A percentile compares a stretch with the other conserved stretches of the same genome.
phyloP scores from a whole-genome alignment of 1,284 basidiomycete species.

The Leccinum proximum region DNA sequence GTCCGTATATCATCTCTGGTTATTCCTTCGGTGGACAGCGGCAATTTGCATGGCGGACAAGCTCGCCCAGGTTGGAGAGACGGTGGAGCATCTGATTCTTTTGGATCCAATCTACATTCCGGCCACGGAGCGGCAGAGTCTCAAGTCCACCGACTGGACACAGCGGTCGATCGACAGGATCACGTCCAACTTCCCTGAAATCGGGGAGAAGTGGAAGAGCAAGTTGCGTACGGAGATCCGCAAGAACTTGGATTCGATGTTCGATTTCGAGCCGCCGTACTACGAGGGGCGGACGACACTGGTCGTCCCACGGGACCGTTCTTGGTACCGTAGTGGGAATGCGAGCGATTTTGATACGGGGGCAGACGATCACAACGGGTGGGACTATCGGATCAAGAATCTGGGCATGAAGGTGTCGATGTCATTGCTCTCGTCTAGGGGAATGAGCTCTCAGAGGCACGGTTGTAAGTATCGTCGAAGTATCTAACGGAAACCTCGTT shows the following conservation, averaged over 20 bases:
- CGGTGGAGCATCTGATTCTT: conserved; percentile 24
- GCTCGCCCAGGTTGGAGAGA: conserved; percentile 21
- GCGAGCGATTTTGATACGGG: conserved; percentile 32
- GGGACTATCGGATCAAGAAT: conserved; percentile 26
- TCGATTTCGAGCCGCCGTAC: conserved; percentile 27
- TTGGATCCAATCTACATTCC: conserved; percentile 31
- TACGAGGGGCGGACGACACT: conserved; percentile 23
- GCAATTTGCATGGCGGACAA: conserved; percentile 28
- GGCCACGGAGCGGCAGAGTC: conserved; percentile 21
- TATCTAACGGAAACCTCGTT: neutral
- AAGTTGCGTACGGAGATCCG: conserved; percentile 26
- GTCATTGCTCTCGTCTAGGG: conserved; percentile 77
- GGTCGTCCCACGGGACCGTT: conserved; percentile 29
- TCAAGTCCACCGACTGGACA: conserved; percentile 30
- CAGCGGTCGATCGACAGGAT: conserved; percentile 30
- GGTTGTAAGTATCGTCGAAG: conserved; percentile 49
- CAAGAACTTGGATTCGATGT: conserved; percentile 12
- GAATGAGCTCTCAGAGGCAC: conserved; percentile 83
- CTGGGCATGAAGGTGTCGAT: too few relatives aligned
- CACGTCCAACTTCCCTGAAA: conserved; percentile 29
- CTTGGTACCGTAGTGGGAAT: conserved; percentile 28
- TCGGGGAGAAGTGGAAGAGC: conserved; percentile 30
- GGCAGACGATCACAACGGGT: conserved; percentile 30
- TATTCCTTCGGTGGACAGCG: conserved; percentile 30
- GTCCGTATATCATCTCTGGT: conserved; percentile 25